Evolutionary conservation across 768 basidiomycete species (phyloP).

Genomic region (Coprinopsis sp.): DNA sequence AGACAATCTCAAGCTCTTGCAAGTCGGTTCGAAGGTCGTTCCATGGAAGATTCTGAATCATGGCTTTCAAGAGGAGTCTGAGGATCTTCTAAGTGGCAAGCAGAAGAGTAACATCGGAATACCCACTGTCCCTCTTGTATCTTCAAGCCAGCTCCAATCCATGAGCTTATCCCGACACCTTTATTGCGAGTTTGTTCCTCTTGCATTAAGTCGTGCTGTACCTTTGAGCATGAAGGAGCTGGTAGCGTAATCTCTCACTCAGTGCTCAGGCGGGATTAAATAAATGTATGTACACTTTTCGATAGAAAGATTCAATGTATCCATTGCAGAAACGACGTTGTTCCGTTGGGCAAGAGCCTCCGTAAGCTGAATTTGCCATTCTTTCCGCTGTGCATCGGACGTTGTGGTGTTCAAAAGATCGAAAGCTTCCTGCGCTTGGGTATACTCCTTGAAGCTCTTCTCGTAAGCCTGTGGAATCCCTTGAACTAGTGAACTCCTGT

Average conservation of each 20-base stretch:
- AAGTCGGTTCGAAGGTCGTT: too few species aligned
- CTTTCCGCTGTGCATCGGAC: not conserved
- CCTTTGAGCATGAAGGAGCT: not conserved
- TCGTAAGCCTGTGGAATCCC: not conserved
- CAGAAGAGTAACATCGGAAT: too few species aligned
- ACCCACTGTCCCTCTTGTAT: constrained; percentile 9
- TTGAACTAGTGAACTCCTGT: too few species aligned
- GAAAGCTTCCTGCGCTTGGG: not conserved
- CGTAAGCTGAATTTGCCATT: not conserved
- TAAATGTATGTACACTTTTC: not conserved
- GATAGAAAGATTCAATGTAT: not conserved
- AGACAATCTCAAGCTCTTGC: too few species aligned
- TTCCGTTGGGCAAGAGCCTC: not conserved
- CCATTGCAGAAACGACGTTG: not conserved
- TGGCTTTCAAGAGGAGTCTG: too few species aligned
- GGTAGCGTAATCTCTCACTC: not conserved
- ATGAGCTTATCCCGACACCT: not conserved
- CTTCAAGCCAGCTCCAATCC: not conserved
- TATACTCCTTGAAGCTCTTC: not conserved
- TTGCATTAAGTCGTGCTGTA: not conserved
- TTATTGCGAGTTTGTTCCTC: not conserved
- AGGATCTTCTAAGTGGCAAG: too few species aligned
- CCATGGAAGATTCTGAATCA: too few species aligned
- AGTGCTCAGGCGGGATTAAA: not conserved
- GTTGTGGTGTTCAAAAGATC: not conserved